A percentile compares a stretch with the other conserved stretches of the same genome.
phyloP scores from a whole-genome alignment of 73 alveolate genomes.

The Strombidium stylifer region DNA sequence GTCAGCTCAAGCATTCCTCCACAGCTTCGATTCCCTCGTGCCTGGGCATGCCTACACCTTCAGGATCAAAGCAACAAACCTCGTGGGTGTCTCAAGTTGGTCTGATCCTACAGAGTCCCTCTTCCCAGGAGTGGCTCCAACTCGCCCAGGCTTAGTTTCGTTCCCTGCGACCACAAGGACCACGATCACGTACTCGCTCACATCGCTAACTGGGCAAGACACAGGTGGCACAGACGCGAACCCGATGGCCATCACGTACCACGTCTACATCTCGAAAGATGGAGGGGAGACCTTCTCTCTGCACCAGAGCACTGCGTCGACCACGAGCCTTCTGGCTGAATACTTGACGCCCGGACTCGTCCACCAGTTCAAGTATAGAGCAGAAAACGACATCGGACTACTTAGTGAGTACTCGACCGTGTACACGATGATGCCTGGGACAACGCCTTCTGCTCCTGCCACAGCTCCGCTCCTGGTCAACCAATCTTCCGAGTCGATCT shows the following conservation, averaged over 20 bases:
- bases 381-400: slow-evolving; percentile 35
- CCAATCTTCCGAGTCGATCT: slow-evolving; percentile 1
- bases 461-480: slow-evolving; percentile 16
- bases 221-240: slow-evolving; percentile 57
- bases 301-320: neutral
- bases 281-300: slow-evolving; percentile 22
- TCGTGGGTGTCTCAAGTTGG: slow-evolving; percentile 48
- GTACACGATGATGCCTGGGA: slow-evolving; percentile 56
- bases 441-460: slow-evolving; percentile 56
- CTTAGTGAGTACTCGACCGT: slow-evolving; percentile 19
- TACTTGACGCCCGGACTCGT: slow-evolving; percentile 48
- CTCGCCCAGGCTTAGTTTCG: slow-evolving; percentile 52
- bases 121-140: slow-evolving; percentile 57
- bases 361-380: slow-evolving; percentile 42
- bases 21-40: slow-evolving; percentile 35
- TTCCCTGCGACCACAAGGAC: slow-evolving; percentile 48
- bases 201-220: slow-evolving; percentile 36
- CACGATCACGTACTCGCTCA: slow-evolving; percentile 15
- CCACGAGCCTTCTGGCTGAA: slow-evolving; percentile 20
- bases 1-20: slow-evolving; percentile 14
- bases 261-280: slow-evolving; percentile 40
- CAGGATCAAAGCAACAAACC: slow-evolving; percentile 44
- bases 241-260: slow-evolving; percentile 39
- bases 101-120: neutral
- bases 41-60: slow-evolving; percentile 55